Conservation (phyloP, 164 flowering plant species). For the Aristolochia californica region DNA sequence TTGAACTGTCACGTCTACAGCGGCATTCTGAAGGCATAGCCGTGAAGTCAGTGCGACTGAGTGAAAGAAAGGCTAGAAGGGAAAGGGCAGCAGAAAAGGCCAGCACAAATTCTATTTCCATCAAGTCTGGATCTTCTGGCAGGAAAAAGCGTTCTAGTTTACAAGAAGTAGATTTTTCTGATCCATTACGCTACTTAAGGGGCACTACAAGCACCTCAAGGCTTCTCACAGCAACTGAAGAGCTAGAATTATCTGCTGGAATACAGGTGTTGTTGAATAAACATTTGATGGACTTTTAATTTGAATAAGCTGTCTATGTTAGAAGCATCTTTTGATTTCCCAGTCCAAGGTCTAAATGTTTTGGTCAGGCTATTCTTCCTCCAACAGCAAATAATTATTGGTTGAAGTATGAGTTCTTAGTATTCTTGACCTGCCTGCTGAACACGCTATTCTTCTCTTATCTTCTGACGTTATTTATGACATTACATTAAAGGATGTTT, state of each 20-base stretch:
- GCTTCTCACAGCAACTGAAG: conserved; percentile 77
- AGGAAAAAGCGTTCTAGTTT: conserved; percentile 48
- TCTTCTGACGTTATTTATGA: too few species aligned
- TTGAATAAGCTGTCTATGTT: too few species aligned
- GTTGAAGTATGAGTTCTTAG: too few species aligned
- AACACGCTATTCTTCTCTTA: too few species aligned
- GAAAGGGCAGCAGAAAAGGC: conserved; percentile 65
- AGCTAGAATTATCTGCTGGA: conserved; percentile 63
- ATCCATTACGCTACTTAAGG: conserved; percentile 67
- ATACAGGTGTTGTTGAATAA: conserved; percentile 62
- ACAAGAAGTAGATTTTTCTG: conserved; percentile 55
- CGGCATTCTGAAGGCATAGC: conserved; percentile 30
- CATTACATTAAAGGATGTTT: too few species aligned
- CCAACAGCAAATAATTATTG: too few species aligned
- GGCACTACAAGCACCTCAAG: conserved; percentile 46
- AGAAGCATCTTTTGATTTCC: not conserved
- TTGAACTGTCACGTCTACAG: conserved; percentile 37
- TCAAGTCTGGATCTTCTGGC: conserved; percentile 41
- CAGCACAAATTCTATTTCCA: conserved; percentile 33
- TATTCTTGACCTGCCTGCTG: too few species aligned
- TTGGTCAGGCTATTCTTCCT: not conserved
- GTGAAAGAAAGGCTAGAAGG: conserved; percentile 64
- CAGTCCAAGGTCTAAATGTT: not conserved
- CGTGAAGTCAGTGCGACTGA: conserved; percentile 69
- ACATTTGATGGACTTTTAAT: too few species aligned